Evolutionary conservation across 306 rosid genomes (phyloP), one percentile per base, ranked within the genome.

Genomic region (Dryas drummondii): DNA sequence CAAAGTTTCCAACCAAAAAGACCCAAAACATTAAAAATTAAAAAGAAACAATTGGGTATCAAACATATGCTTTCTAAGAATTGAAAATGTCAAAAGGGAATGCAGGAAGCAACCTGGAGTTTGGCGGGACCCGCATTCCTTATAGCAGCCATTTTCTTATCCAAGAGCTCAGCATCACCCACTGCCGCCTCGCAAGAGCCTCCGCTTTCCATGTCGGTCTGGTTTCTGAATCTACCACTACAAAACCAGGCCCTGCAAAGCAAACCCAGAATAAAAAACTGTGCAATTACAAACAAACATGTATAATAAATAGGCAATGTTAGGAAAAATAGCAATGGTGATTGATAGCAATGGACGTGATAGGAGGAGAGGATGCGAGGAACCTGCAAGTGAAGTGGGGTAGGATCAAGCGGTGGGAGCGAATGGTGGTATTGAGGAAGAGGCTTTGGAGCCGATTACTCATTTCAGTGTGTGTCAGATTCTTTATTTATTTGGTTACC

Each of bases 91-190:
- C 32, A 6, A 17, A 6, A 32, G 4, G 37, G 40, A 74, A 73
- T 15, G 56, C 37, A 62, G 26, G 49, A 17, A 51, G 58, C 50
- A 74, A 91, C 97, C 91, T 91, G 92, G 50, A 91, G 87, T 77
- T 89, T 91, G 15, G 77, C 50, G 48, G 86, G 84, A 68, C 97
- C 94, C 45, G 73, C 87, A 46, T 13, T 73, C 44, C 92, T 88
- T 81, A 91, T 84, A n/a, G 89, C 86, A 5, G 76, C 49, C 46
- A 84, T 79, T 82, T 91, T 91, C 49, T 70, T 61, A 48, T 74
- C 82, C 47, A 91, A 80, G 11, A 56, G 77, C 47, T 72, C 68
- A 67, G 86, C 78, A 76, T 86, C 85, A 76, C 55, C 80, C 70
- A 83, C 82, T 8, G 83, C 54, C 58, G 60, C 53, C 69, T 80